Percentiles rank a stretch among this genome's conserved stretches.
phyloP scores from a whole-genome alignment of 441 rosid species.

The Erysimum pusillum region DNA sequence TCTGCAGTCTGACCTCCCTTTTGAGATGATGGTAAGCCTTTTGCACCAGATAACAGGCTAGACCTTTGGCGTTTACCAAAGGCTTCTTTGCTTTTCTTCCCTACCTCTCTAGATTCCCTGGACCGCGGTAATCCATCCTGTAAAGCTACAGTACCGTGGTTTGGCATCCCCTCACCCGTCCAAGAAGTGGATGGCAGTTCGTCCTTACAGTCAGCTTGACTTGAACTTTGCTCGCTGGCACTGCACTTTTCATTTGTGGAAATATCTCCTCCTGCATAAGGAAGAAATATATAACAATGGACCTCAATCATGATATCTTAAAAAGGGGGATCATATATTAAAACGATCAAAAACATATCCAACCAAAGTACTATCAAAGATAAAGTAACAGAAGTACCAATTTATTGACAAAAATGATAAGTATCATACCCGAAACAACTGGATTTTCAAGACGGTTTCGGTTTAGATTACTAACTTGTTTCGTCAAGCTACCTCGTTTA shows the following conservation, averaged over 20 bases:
- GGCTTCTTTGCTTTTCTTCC: slow-evolving; percentile 66
- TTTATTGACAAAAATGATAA: slow-evolving; percentile 35
- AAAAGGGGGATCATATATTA: slow-evolving; percentile 9
- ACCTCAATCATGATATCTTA: slow-evolving; percentile 16
- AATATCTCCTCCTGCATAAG: slow-evolving; percentile 61
- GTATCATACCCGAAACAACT: slow-evolving; percentile 63
- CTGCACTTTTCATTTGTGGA: slow-evolving; percentile 50
- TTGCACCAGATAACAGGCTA: slow-evolving; percentile 51
- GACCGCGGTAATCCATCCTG: slow-evolving; percentile 65
- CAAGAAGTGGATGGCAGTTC: slow-evolving; percentile 63
- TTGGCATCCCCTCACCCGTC: slow-evolving; percentile 57
- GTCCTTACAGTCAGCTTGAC: slow-evolving; percentile 65
- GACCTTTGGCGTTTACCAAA: slow-evolving; percentile 58
- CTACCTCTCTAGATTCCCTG: slow-evolving; percentile 62
- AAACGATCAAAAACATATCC: slow-evolving; percentile 24
- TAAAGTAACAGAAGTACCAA: slow-evolving; percentile 20
- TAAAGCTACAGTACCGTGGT: slow-evolving; percentile 55
- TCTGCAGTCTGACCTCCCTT: slow-evolving; percentile 71
- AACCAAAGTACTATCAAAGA: slow-evolving; percentile 22
- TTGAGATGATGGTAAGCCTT: slow-evolving; percentile 54
- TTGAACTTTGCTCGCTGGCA: slow-evolving; percentile 59
- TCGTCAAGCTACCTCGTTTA: slow-evolving; percentile 60
- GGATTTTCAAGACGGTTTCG: slow-evolving; percentile 63
- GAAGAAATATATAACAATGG: slow-evolving; percentile 27
- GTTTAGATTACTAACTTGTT: slow-evolving; percentile 60